Conservation (phyloP, 768 basidiomycete genomes). For the Calocybe indica region DNA sequence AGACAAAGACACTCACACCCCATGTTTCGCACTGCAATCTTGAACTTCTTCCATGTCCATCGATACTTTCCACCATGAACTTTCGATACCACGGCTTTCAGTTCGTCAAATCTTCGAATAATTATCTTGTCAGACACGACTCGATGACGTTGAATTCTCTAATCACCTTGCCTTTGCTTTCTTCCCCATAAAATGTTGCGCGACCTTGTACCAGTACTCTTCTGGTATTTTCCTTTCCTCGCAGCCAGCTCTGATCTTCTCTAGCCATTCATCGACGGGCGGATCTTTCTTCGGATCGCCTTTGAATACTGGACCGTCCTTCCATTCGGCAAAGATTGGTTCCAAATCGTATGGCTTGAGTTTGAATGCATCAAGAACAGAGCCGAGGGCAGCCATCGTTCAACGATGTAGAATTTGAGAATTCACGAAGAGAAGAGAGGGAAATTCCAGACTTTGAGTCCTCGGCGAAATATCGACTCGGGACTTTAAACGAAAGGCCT, state of each 20-base stretch:
- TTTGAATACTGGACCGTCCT: slow-evolving; percentile 56
- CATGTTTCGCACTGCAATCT: slow-evolving; percentile 74
- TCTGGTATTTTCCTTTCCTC: slow-evolving; percentile 64
- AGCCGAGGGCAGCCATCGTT: not conserved
- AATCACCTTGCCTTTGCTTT: slow-evolving; percentile 55
- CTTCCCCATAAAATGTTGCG: slow-evolving; percentile 68
- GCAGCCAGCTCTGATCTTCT: slow-evolving; percentile 68
- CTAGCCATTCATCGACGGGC: slow-evolving; percentile 69
- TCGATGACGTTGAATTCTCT: not conserved
- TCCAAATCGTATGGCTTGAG: slow-evolving; percentile 73
- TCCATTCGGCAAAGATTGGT: slow-evolving; percentile 62
- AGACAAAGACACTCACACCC: slow-evolving; percentile 50
- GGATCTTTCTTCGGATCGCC: slow-evolving; percentile 67
- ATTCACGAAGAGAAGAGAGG: slow-evolving; percentile 1
- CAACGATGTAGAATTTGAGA: not conserved
- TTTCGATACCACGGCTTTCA: slow-evolving; percentile 68
- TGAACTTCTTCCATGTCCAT: slow-evolving; percentile 84
- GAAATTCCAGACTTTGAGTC: slow-evolving; percentile 1
- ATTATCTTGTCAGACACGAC: not conserved
- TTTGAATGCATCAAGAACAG: slow-evolving; percentile 73
- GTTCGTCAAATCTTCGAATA: slow-evolving; percentile 45
- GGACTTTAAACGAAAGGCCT: slow-evolving; percentile 13
- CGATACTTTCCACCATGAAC: slow-evolving; percentile 73
- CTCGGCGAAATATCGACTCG: no score
- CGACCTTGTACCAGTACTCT: slow-evolving; percentile 81